Evolutionary conservation across 2,329 filamentous ascomycete species (phyloP).

Genomic region (Aureobasidium leucospermi): DNA sequence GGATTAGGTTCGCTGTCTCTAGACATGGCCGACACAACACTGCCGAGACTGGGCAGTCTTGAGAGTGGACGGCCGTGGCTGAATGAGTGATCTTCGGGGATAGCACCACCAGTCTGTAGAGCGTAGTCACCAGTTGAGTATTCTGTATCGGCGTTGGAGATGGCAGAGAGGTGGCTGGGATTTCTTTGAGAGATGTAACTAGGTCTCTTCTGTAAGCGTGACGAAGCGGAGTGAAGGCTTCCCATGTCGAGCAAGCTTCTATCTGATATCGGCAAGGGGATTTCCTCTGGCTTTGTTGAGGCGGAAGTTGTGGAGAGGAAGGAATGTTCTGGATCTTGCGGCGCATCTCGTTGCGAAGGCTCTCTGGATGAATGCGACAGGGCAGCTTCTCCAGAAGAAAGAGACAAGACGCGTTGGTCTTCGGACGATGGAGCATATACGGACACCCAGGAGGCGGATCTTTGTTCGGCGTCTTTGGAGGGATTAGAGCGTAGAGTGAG

Average conservation of each 20-base stretch:
- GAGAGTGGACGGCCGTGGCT: conserved; percentile 45
- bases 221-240: conserved; percentile 18
- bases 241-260: conserved; percentile 12
- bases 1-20: conserved; percentile 40
- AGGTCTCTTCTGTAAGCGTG: conserved; percentile 38
- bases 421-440: background rate
- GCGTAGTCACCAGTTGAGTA: conserved; percentile 56
- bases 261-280: conserved; percentile 5
- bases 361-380: background rate
- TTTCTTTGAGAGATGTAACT: conserved; percentile 49
- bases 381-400: background rate
- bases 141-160: conserved; percentile 61
- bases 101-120: conserved; percentile 71
- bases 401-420: background rate
- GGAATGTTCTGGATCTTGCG: background rate
- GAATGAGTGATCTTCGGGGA: conserved; percentile 38
- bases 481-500: conserved; percentile 10
- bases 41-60: conserved; percentile 78
- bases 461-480: background rate
- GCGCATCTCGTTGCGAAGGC: background rate
- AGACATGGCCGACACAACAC: conserved; percentile 70
- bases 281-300: conserved; percentile 10
- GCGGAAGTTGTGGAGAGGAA: background rate
- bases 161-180: conserved; percentile 48
- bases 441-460: background rate